Evolutionary conservation across 2,329 filamentous ascomycete genomes (phyloP), one percentile per base, ranked within the genome.

Genomic region (Epichloe gansuensis): DNA sequence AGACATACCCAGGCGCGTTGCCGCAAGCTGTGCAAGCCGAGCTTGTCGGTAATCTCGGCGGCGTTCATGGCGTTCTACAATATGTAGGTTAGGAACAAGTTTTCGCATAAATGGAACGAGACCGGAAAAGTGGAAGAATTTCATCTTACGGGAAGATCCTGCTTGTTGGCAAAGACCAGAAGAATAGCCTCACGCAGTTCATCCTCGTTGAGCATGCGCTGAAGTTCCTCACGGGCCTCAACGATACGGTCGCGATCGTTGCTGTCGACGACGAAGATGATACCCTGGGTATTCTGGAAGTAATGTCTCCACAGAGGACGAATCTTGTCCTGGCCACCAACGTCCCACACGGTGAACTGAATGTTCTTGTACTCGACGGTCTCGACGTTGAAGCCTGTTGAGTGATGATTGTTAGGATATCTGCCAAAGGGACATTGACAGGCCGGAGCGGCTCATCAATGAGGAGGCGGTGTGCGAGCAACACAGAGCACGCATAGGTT

Each of bases 291-390:
- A 76, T 95, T 95, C 76, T 95, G 91, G 85, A 97, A 98, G 80
- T 98, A 98, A 76, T 97, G 93, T 78, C 93, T 90, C 93, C 93
- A 98, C 69, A 98, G 80, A 69, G 93, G 93, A 73, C 93, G 85
- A 72, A 98, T 98, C 88, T 97, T 97, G 84, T 98, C 93, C 81
- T 98, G 93, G 73, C 93, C 93, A 80, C 93, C 93, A 69, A 98
- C 93, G 79, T 97, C 93, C 93, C 93, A 98, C 71, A 98, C 93
- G 72, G 91, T 97, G 82, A 98, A 98, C 73, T 95, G 90, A 67
- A 95, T 96, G 83, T 98, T 98, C 83, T 96, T 96, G 82, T 97
- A 97, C 72, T 95, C 91, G 72, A 98, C 93, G 53, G 93, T 97
- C 82, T 98, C 93, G 73, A 98, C 93, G 79, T 98, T 98, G 85